Conservation (phyloP, 2,329 filamentous ascomycete genomes). For the Clarireedia paspali region DNA sequence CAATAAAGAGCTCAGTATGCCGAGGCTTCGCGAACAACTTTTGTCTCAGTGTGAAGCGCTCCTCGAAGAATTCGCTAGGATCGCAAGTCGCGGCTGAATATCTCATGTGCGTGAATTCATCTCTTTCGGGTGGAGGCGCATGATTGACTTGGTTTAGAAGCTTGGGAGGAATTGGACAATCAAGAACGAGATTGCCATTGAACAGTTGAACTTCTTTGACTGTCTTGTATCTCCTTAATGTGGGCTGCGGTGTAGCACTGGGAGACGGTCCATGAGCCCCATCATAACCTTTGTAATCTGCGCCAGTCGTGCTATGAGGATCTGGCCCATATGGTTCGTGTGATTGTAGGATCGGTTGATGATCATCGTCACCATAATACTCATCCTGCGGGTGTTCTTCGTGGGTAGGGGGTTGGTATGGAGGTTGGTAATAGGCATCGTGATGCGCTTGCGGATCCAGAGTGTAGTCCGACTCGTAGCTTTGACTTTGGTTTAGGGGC, state of each 20-base stretch:
- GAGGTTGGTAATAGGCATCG: conserved; percentile 77
- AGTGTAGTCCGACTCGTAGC: conserved; percentile 59
- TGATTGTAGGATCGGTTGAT: conserved; percentile 65
- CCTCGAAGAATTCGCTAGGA: conserved; percentile 82
- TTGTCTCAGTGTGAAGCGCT: conserved; percentile 88
- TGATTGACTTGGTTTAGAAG: conserved; percentile 94
- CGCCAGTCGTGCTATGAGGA: conserved; percentile 34
- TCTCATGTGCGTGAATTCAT: conserved; percentile 97
- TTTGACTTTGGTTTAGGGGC: conserved; percentile 37
- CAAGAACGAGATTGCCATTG: conserved; percentile 93
- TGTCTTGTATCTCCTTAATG: conserved; percentile 89
- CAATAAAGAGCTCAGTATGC: conserved; percentile 94
- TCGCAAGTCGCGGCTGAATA: conserved; percentile 99
- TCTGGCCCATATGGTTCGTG: conserved; percentile 49
- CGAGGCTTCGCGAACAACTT: conserved; percentile 75
- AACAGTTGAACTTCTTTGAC: conserved; percentile 96
- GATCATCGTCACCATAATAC: conserved; percentile 50
- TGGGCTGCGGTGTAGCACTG: conserved; percentile 45
- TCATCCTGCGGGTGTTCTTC: conserved; percentile 23
- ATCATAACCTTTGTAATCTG: conserved; percentile 39
- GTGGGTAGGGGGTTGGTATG: conserved; percentile 57
- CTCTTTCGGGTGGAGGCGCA: conserved; percentile 80
- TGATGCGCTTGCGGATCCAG: conserved; percentile 80
- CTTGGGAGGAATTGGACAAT: conserved; percentile 98
- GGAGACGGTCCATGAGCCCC: conserved; percentile 31